Evolutionary conservation across 208 protist species (phyloP).

Genomic region (Crithidia brevicula): DNA sequence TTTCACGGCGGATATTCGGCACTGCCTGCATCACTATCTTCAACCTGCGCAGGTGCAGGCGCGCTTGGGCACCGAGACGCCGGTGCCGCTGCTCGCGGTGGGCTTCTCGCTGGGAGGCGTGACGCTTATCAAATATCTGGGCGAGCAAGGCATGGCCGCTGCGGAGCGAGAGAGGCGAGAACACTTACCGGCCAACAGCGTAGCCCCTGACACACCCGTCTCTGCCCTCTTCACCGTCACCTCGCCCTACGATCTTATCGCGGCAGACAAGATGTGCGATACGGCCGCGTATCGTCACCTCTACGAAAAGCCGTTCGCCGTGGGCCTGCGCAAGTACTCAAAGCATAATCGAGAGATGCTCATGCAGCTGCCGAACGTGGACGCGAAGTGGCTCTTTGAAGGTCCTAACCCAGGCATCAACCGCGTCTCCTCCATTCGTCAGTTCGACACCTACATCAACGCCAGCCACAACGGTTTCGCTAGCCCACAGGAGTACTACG

Average conservation of each 20-base stretch:
- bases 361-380: conserved; percentile 35
- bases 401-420: conserved; percentile 23
- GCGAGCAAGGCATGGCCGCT: conserved; percentile 47
- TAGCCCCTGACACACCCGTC: conserved; percentile 29
- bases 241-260: conserved; percentile 53
- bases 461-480: conserved; percentile 58
- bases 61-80: conserved; percentile 24
- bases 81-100: conserved; percentile 55
- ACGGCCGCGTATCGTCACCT: conserved; percentile 20
- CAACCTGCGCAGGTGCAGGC: conserved; percentile 31
- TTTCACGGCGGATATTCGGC: conserved; percentile 59
- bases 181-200: conserved; percentile 7
- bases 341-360: conserved; percentile 53
- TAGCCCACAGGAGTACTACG: conserved; percentile 47
- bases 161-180: not conserved
- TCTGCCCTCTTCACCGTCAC: conserved; percentile 47
- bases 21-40: conserved; percentile 36
- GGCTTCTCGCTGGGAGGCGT: conserved; percentile 72
- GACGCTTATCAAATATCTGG: conserved; percentile 62
- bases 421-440: conserved; percentile 26
- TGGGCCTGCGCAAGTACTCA: conserved; percentile 40
- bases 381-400: conserved; percentile 38
- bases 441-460: conserved; percentile 54
- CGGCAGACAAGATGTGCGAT: conserved; percentile 28
- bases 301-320: conserved; percentile 37